These are phyloP conservation scores for Alternaria conjuncta DNA, from an alignment of 2,329 filamentous ascomycete species.

Conservation along the genomic window DNA sequence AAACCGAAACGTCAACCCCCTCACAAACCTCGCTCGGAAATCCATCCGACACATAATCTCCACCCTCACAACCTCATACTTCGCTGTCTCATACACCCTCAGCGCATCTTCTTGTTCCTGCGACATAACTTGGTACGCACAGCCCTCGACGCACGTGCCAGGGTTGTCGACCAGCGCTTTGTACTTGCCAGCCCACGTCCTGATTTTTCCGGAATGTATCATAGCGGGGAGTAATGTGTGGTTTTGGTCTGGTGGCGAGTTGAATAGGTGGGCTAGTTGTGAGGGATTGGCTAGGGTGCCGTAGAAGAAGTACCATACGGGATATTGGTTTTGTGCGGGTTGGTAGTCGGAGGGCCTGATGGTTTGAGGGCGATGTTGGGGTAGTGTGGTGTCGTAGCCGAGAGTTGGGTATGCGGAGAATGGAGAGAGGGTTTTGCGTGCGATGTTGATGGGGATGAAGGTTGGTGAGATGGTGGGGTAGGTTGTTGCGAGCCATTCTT, in stretches of 20 bases:
- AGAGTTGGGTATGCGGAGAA: neutral
- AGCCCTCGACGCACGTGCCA: neutral
- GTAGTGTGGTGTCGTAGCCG: neutral
- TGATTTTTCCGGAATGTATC: neutral
- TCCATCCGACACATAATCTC: neutral
- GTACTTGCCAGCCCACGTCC: neutral
- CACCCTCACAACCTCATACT: constrained; percentile 12
- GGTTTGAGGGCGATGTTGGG: neutral
- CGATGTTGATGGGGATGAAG: neutral
- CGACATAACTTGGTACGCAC: constrained; percentile 1
- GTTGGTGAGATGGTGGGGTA: neutral
- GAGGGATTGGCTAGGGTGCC: neutral
- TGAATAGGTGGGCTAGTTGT: neutral
- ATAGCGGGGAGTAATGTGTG: neutral
- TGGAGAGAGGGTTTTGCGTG: neutral
- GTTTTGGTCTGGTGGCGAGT: neutral
- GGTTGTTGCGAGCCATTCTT: neutral
- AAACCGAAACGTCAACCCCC: constrained; percentile 7
- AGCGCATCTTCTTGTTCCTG: constrained; percentile 3
- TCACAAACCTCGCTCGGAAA: neutral
- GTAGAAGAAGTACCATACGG: neutral
- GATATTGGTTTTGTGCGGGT: neutral
- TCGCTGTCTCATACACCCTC: constrained; percentile 6
- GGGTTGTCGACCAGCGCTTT: neutral
- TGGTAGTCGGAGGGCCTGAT: neutral